Evolutionary conservation across 2,329 filamentous ascomycete species (phyloP), one percentile per base, ranked within the genome.

Genomic region (Alternaria tenuissima): DNA sequence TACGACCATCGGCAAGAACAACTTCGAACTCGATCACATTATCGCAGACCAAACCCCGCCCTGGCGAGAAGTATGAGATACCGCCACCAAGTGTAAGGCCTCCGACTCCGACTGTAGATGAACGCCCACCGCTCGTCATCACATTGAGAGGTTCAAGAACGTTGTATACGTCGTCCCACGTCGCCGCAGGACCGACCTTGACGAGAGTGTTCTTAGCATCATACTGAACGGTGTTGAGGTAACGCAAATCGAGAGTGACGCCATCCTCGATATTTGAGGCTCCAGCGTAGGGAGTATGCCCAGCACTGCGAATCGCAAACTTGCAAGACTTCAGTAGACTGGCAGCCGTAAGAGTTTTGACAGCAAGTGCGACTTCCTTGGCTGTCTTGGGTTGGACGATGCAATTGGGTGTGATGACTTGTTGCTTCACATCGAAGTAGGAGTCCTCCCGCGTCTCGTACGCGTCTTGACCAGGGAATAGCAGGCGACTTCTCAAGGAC

Each of bases 1-100:
- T 62, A 2, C 59, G 46, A 2, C 77, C 75, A 57, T 74, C 62
- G 3, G 76, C 72, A 14, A 78, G 75, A 1, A 79, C 71, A 1
- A 79, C 68, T 16, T 75, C 67, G 30, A 74, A 77, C 7, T 72
- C 66, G 9, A 76, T 51, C 3, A 74, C 68, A 20, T 76, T 72
- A 47, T 80, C 76, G 32, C 66, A 76, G 52, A 63, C 73, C 39
- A 63, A 60, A 1, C 77, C 77, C 14, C 72, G 61, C 7, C 68
- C 63, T 3, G 65, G 62, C 3, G 69, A 66, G 43, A 76, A 75
- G 60, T 70, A 76, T 1, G 66, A 71, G 20, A 76, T 68, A 5
- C 76, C 76, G 26, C 71, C 72, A 1, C 72, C 73, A 2, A 70
- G 59, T 1, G 70, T 64, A 14, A 74, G 55, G 6, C 74, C 73